Evolutionary conservation across 1,139 yeast genomes (phyloP).

Genomic region (Yamadazyma sp.): DNA sequence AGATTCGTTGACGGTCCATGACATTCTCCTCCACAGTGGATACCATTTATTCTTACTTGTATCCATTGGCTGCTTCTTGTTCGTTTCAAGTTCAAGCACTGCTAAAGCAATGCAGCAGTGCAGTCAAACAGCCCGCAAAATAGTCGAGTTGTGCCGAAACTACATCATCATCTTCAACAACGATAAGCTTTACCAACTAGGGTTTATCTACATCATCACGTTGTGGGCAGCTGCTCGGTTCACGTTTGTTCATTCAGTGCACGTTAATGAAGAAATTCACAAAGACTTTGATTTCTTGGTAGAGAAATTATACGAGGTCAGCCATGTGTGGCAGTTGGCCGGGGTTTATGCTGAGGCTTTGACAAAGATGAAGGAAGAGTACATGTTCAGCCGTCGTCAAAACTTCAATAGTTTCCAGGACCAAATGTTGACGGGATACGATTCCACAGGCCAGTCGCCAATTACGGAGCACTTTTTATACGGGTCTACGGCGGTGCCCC

Average conservation of each 20-base stretch:
- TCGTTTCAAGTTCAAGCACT: background rate
- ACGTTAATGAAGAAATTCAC: background rate
- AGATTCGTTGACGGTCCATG: constrained; percentile 7
- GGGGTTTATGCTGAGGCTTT: background rate
- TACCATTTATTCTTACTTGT: constrained; percentile 5
- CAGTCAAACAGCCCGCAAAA: constrained; percentile 3
- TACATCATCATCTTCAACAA: constrained; percentile 5
- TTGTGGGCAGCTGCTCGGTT: constrained; percentile 6
- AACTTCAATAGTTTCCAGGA: background rate
- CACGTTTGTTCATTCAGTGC: background rate
- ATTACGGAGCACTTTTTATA: background rate
- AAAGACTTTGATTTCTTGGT: constrained; percentile 5
- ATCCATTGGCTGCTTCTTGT: constrained; percentile 1
- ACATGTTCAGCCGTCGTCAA: background rate
- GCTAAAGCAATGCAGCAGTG: constrained; percentile 1
- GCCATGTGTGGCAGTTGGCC: constrained; percentile 4
- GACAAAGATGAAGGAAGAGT: constrained; percentile 2
- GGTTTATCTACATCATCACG: constrained; percentile 4
- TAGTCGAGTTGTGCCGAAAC: constrained; percentile 3
- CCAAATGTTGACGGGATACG: background rate
- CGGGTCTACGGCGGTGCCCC: background rate
- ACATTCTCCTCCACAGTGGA: constrained; percentile 5
- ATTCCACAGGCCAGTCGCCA: constrained; percentile 1
- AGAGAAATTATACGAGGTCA: constrained; percentile 3
- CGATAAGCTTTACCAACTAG: constrained; percentile 4